Evolutionary conservation across 1,139 yeast species (phyloP), one percentile per base, ranked within the genome.

Genomic region (Candida labiduridarum): DNA sequence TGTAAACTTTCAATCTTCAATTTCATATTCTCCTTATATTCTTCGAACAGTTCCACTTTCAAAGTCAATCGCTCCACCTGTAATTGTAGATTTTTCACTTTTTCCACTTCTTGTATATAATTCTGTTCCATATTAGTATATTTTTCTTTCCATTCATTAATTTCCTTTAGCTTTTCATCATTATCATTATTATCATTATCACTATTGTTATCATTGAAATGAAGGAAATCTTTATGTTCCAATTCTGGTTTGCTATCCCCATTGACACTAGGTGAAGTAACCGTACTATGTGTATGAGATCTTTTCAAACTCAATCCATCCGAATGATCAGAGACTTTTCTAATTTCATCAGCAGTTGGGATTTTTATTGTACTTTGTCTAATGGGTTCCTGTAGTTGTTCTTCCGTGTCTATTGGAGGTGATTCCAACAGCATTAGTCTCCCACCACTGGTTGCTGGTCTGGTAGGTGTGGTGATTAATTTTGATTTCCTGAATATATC

Each of bases 321-420:
- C 5, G 45, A 43, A 22, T 19, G 15, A 44, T 44, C 41, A 11
- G 46, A 44, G 2, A 44, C 41, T 44, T 44, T 35, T 29, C 43
- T 11, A 4, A 16, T 12, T 35, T 18, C 39, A 10, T 35, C 19
- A 34, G 15, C 19, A 34, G 18, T 34, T 3, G 36, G 11, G 11
- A n/a, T 14, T 34, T 25, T 25, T 4, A 25, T 25, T 25, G 29
- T 7, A 25, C 36, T 34, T 6, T 14, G 18, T 14, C 16, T 14
- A 34, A 14, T 15, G 14, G 15, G 15, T 31, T 31, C 34, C 14
- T 31, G n/a, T n/a, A 31, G 34, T 31, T 5, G 19, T 8, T 34
- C 18, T 14, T 34, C 19, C 4, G 3, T 4, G 10, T n/a, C 36
- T n/a, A 25, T 8, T 25, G 8, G 9, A 6, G 10, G 29, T 2